These are phyloP conservation scores for Magnusiomyces tetraspermus DNA, from an alignment of 1,139 yeast species.

Conservation along the genomic window DNA sequence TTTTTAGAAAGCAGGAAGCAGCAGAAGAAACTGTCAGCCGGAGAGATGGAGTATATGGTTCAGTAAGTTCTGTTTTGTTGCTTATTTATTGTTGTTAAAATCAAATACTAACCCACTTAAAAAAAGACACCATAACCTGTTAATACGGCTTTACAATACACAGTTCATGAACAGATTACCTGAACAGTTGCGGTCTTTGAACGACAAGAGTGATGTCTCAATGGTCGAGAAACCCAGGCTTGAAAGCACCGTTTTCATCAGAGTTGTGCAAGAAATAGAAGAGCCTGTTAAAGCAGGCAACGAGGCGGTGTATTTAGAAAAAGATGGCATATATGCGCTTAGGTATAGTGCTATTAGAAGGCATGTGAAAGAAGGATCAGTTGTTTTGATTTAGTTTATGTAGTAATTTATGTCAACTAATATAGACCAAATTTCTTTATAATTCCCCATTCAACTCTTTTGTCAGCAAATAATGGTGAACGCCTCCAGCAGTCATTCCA, in stretches of 20 bases:
- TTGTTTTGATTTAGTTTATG: constrained; percentile 28
- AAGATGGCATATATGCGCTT: constrained; percentile 68
- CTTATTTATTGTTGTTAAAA: too few relatives aligned
- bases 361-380: constrained; percentile 17
- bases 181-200: constrained; percentile 54
- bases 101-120: too few relatives aligned
- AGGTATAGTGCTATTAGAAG: constrained; percentile 47
- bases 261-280: constrained; percentile 40
- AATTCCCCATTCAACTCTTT: constrained; percentile 4
- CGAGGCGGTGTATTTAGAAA: constrained; percentile 55
- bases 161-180: constrained; percentile 66
- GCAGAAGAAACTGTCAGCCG: constrained; percentile 39
- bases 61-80: constrained; percentile 21
- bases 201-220: constrained; percentile 68
- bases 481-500: constrained; percentile 7
- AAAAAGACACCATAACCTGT: constrained; percentile 57
- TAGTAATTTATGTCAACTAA: too few relatives aligned
- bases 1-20: constrained; percentile 34
- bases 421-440: too few relatives aligned
- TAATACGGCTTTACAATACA: constrained; percentile 56
- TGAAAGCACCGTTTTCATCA: constrained; percentile 65
- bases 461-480: constrained; percentile 6
- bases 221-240: constrained; percentile 77
- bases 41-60: constrained; percentile 57
- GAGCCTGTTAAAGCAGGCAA: constrained; percentile 29